phyloP scores from a whole-genome alignment of 345 rosid genomes.

The Linum lewisii region DNA sequence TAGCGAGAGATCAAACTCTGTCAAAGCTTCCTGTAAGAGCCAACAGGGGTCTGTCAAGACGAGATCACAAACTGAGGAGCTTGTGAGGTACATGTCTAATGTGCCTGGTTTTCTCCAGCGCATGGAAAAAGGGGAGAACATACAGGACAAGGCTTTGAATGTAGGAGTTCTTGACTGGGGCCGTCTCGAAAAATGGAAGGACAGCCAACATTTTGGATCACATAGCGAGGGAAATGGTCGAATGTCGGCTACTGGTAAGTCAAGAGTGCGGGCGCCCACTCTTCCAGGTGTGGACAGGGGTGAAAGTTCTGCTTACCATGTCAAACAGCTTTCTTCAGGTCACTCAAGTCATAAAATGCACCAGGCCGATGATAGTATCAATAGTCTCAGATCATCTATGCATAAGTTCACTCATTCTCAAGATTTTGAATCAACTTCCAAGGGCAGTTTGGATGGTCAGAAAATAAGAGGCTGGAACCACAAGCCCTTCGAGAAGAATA shows the following conservation, averaged over 20 bases:
- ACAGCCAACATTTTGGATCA: conserved; percentile 18
- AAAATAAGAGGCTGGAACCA: conserved; percentile 22
- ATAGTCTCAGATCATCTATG: conserved; percentile 27
- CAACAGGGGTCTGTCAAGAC: neutral
- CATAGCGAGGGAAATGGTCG: conserved; percentile 21
- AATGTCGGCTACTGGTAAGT: conserved; percentile 17
- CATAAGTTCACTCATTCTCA: conserved; percentile 25
- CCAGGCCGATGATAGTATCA: conserved; percentile 27
- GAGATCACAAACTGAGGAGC: conserved; percentile 42
- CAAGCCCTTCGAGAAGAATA: conserved; percentile 21
- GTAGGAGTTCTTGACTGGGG: conserved; percentile 91
- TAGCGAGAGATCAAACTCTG: neutral
- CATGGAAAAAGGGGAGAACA: conserved; percentile 33
- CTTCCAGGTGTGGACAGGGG: conserved; percentile 20
- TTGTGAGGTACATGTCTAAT: conserved; percentile 68
- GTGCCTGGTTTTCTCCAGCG: conserved; percentile 67
- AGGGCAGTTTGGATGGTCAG: conserved; percentile 28
- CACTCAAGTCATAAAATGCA: conserved; percentile 18
- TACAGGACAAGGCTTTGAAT: conserved; percentile 56
- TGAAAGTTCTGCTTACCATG: too few relatives aligned
- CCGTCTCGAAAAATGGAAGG: conserved; percentile 57
- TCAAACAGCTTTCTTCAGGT: too few relatives aligned
- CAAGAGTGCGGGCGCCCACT: conserved; percentile 21
- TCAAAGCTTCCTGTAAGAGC: neutral
- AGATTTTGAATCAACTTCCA: conserved; percentile 35